Percentiles rank a stretch among this genome's conserved stretches.
Conservation (phyloP, 495 filamentous ascomycete species). For the Hypoxylon fragiforme region DNA sequence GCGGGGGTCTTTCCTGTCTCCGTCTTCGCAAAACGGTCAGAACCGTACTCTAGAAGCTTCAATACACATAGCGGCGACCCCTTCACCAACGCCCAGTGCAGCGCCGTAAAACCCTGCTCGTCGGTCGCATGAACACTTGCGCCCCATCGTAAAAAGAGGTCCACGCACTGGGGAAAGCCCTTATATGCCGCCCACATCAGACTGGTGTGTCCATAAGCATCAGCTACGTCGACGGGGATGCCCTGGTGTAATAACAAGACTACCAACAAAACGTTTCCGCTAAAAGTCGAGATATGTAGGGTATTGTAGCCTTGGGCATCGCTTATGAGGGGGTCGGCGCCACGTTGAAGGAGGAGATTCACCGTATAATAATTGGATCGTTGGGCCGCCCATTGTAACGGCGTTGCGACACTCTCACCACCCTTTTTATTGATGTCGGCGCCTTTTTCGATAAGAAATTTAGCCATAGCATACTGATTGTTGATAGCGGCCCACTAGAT, state of each 20-base stretch:
- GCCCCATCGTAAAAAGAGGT: conserved; percentile 92
- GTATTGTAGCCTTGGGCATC: conserved; percentile 97
- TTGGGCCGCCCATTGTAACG: conserved; percentile 96
- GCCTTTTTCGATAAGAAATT: conserved; percentile 86
- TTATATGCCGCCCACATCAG: conserved; percentile 99
- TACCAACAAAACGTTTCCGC: conserved; percentile 94
- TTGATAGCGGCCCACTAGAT: conserved; percentile 98
- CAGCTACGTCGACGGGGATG: conserved; percentile 86
- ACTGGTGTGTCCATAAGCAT: conserved; percentile 85
- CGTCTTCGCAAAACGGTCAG: conserved; percentile 87
- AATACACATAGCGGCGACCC: conserved; percentile 82
- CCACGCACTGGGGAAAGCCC: conserved; percentile 86
- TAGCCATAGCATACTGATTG: conserved; percentile 94
- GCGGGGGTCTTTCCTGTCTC: conserved; percentile 85
- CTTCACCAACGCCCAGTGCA: conserved; percentile 97
- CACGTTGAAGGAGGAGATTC: conserved; percentile 76
- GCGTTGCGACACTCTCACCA: conserved; percentile 89
- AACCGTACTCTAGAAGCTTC: conserved; percentile 91
- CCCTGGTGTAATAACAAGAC: conserved; percentile 84
- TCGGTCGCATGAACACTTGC: conserved; percentile 89
- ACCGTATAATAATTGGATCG: conserved; percentile 84
- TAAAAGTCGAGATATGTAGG: conserved; percentile 93
- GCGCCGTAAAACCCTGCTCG: conserved; percentile 86
- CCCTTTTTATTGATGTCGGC: conserved; percentile 94
- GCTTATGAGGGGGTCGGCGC: conserved; percentile 84